phyloP scores from a whole-genome alignment of 345 rosid genomes.

The Pseudoturritis turrita region DNA sequence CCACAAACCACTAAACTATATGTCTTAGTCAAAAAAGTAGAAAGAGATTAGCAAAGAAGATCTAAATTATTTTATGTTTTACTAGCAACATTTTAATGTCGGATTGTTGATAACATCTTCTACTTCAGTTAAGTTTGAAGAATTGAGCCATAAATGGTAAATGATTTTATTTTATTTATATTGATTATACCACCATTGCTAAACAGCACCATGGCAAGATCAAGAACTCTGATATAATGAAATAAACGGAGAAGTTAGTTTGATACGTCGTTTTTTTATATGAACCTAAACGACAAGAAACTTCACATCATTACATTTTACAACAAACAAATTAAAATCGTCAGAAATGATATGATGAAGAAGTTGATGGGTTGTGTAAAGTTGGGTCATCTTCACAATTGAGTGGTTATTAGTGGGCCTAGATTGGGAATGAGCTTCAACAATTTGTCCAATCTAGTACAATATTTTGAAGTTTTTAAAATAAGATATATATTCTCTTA shows the following conservation, averaged over 20 bases:
- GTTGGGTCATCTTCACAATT: background rate
- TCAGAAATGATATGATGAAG: slow-evolving; percentile 11
- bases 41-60: no score
- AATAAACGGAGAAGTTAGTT: background rate
- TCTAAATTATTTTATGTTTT: background rate
- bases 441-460: background rate
- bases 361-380: slow-evolving; percentile 4
- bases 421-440: background rate
- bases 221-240: background rate
- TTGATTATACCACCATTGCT: no score
- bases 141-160: background rate
- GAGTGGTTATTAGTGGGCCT: slow-evolving; percentile 14
- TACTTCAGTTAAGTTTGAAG: background rate
- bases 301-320: background rate
- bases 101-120: background rate
- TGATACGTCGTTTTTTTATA: background rate
- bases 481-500: no score
- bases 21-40: no score
- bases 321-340: background rate
- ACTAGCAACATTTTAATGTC: background rate
- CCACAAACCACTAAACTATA: no score
- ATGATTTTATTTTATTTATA: background rate
- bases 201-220: no score
- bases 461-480: background rate
- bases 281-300: background rate